phyloP scores from a whole-genome alignment of 2,329 filamentous ascomycete genomes.

The Penicillium fuscoglaucum region DNA sequence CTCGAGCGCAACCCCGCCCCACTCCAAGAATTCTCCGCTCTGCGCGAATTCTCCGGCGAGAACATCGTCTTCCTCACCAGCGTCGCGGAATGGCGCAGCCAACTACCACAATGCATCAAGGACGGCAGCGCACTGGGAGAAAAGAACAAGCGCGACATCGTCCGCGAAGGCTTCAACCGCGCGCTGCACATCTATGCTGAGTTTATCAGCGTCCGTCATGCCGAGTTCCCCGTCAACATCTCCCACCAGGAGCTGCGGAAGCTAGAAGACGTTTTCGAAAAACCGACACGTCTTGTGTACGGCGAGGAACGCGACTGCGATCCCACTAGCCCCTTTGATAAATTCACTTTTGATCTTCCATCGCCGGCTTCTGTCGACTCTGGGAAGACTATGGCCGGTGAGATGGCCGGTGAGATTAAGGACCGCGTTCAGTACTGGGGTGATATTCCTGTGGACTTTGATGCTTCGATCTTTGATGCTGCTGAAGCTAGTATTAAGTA shows the following conservation, averaged over 20 bases:
- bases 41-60: constrained; percentile 68
- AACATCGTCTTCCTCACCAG: constrained; percentile 67
- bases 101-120: constrained; percentile 25
- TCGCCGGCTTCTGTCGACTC: constrained; percentile 25
- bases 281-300: constrained; percentile 46
- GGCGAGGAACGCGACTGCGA: constrained; percentile 45
- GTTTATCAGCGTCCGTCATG: constrained; percentile 61
- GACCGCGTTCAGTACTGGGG: constrained; percentile 36
- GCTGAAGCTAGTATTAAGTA: constrained; percentile 65
- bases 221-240: constrained; percentile 68
- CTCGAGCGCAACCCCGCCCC: constrained; percentile 59
- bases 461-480: constrained; percentile 57
- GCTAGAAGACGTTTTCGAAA: constrained; percentile 59
- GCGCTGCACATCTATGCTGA: constrained; percentile 63
- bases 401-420: constrained; percentile 20
- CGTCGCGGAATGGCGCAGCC: constrained; percentile 58
- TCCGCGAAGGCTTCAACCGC: constrained; percentile 57
- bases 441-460: constrained; percentile 49
- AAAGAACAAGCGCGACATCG: constrained; percentile 28
- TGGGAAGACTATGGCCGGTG: constrained; percentile 24
- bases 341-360: constrained; percentile 25
- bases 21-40: constrained; percentile 64
- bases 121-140: constrained; percentile 23
- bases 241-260: constrained; percentile 57
- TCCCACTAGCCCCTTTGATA: constrained; percentile 43